Base-by-base conservation (phyloP, 345 rosid genomes). In the Eucalyptus curtisii region DNA sequence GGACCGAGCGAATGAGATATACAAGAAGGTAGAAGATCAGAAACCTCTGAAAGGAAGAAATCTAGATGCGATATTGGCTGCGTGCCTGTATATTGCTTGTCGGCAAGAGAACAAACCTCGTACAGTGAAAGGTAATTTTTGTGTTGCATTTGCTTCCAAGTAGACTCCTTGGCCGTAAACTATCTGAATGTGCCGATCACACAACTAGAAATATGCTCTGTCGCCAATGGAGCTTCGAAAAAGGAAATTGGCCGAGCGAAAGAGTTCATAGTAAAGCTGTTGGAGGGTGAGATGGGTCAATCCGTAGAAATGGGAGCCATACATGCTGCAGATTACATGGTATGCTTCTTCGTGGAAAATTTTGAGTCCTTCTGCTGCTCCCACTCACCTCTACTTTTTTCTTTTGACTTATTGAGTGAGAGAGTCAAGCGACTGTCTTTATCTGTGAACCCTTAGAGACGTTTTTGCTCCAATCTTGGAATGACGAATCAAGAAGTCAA, bases 1-100 rank as follows among this genome's bases (percentile, higher is more conserved):
- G 93, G 95, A 93, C 91, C 92, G 94, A 61, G 96, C 96, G 27
- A 91, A 91, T 89, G 95, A 95, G 88, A 93, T 95, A 86, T 92
- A 91, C 89, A 93, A 94, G 92, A 92, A 92, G 88, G 93, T 95
- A 52, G 95, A 94, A 88, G 96, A 94, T 87, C 93, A 93, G 59
- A 95, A 92, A 89, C 92, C 92, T 61, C 87, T 91, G 33, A 92
- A 89, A 87, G 95, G 94, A 84, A 90, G 95, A 45, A 94, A 93
- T 89, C 92, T 92, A 40, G 91, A 93, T 48, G 94, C 95, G 16
- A 89, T 93, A 40, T 86, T 90, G 89, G 95, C 95, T 30, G 95
- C 94, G 45, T 91, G 95, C 90, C 94, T 94, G 87, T 94, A 90
- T 88, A 93, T 93, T 89, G 95, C 95, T 85, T 93, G 95, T 88